phyloP scores from a whole-genome alignment of 345 rosid species.

The Isatis tinctoria region DNA sequence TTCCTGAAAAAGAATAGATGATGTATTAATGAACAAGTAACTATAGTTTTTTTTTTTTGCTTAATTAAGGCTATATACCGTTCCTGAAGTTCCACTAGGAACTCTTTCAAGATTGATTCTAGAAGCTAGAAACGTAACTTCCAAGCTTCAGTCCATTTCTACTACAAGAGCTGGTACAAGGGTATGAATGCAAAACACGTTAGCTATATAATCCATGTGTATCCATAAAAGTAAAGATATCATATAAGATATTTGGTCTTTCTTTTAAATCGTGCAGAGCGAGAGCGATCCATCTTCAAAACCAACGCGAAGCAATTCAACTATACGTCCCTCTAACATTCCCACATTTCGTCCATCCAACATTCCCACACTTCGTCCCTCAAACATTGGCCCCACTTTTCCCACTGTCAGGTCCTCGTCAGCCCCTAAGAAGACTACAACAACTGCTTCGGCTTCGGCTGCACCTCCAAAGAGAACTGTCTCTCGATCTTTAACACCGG shows the following conservation, averaged over 20 bases:
- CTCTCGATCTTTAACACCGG: constrained; percentile 26
- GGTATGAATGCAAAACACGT: constrained; percentile 4
- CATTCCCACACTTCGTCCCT: background rate
- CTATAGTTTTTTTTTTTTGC: too few relatives aligned
- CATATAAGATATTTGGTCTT: background rate
- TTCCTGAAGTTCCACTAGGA: constrained; percentile 23
- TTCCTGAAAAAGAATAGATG: background rate
- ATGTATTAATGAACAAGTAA: background rate
- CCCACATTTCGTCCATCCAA: constrained; percentile 6
- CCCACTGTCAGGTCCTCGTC: constrained; percentile 24
- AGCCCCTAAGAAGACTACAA: constrained; percentile 21
- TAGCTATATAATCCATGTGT: background rate
- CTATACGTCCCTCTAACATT: constrained; percentile 21
- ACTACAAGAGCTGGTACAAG: background rate
- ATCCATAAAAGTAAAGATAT: background rate
- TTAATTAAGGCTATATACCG: constrained; percentile 9
- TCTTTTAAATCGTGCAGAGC: background rate
- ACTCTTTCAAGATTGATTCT: constrained; percentile 26
- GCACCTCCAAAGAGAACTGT: constrained; percentile 20
- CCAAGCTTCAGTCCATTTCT: constrained; percentile 19
- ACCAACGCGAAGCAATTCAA: constrained; percentile 24
- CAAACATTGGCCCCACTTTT: background rate
- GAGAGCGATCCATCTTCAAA: constrained; percentile 25
- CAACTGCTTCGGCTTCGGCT: constrained; percentile 11
- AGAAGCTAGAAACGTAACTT: constrained; percentile 27